phyloP scores from a whole-genome alignment of 176 grass and related monocot species.

The Cenchrus americanus region DNA sequence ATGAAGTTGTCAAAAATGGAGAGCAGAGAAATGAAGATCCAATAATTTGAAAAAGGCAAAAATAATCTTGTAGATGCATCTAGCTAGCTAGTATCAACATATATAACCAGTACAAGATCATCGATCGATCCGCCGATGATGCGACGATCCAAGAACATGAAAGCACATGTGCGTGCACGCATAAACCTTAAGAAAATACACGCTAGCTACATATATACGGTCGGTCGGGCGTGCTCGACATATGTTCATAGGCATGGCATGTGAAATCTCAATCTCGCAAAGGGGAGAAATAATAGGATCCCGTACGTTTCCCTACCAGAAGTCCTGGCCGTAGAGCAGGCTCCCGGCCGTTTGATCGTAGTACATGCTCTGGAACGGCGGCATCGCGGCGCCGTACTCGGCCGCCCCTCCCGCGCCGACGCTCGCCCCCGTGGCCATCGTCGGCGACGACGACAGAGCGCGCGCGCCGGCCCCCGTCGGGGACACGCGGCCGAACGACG shows the following conservation, averaged over 20 bases:
- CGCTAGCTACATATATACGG: neutral
- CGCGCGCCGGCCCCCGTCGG: neutral
- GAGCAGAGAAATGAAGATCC: neutral
- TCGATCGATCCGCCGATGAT: neutral
- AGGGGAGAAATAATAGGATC: too few relatives aligned
- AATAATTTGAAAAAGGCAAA: neutral
- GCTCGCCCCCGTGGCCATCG: constrained; percentile 18
- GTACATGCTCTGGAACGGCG: constrained; percentile 46
- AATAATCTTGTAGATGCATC: neutral
- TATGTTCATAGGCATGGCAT: constrained; percentile 3
- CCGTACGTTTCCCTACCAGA: constrained; percentile 37
- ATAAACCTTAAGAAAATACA: neutral
- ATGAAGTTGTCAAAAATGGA: neutral
- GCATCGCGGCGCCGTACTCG: neutral
- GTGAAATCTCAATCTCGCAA: neutral
- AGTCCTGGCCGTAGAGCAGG: constrained; percentile 44
- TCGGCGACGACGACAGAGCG: constrained; percentile 10
- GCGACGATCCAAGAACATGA: neutral
- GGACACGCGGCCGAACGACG: constrained; percentile 31
- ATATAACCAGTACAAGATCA: constrained; percentile 16
- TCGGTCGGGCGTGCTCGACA: neutral
- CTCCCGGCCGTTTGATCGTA: constrained; percentile 33
- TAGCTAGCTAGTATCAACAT: neutral
- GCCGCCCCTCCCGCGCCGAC: neutral
- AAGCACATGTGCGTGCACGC: neutral